Evolutionary conservation across 148 eudicot genomes (phyloP).

Genomic region (Mesembryanthemum crystallinum): DNA sequence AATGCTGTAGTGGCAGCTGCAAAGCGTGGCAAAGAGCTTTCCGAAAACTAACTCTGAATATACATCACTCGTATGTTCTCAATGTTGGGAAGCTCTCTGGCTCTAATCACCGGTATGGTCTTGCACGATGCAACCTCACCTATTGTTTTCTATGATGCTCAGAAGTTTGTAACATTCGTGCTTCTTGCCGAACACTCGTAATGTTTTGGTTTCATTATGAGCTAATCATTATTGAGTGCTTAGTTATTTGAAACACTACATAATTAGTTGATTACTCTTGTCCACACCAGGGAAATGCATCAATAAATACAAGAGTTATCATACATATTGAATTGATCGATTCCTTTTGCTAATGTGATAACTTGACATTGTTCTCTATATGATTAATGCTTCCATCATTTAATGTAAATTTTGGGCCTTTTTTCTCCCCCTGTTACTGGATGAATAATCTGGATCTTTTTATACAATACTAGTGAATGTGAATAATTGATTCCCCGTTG

Average conservation of each 20-base stretch:
- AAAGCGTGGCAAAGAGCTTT: slow-evolving; percentile 65
- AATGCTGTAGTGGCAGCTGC: slow-evolving; percentile 92
- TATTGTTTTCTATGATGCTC: background rate
- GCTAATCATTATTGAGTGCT: background rate
- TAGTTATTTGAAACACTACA: background rate
- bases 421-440: no score
- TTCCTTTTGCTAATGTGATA: background rate
- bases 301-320: background rate
- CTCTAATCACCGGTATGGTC: background rate
- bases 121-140: background rate
- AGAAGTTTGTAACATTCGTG: background rate
- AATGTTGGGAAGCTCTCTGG: background rate
- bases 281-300: background rate
- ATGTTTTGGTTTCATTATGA: background rate
- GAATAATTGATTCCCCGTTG: no score
- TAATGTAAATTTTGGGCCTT: no score
- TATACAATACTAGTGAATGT: background rate
- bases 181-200: background rate
- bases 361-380: background rate
- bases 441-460: background rate
- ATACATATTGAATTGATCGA: background rate
- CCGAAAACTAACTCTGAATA: slow-evolving; percentile 31
- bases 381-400: background rate
- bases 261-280: background rate
- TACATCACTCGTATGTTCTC: background rate